Evolutionary conservation across 352 stramenopile genomes (phyloP).

Genomic region (Phytophthora kernoviae): DNA sequence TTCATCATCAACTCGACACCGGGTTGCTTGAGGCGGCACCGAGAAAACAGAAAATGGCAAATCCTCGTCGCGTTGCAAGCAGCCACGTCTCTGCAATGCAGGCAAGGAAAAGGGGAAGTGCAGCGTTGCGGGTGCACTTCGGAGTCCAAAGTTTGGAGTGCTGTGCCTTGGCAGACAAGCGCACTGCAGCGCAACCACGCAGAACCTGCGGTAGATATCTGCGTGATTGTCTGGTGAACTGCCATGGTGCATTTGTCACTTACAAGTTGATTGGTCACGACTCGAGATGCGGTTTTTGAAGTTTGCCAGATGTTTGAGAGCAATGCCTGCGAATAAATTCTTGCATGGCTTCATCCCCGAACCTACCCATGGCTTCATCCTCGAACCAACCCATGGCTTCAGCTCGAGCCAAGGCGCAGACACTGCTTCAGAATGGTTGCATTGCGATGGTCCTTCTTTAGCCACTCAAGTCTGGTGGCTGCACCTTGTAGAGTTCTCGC

Average conservation of each 20-base stretch:
- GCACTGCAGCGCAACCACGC: too few species aligned
- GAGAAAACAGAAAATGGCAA: slow-evolving; percentile 5
- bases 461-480: slow-evolving; percentile 21
- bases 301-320: background rate
- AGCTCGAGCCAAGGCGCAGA: slow-evolving; percentile 5
- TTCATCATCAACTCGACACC: slow-evolving; percentile 7
- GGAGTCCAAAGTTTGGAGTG: slow-evolving; percentile 12
- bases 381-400: background rate
- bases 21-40: slow-evolving; percentile 1
- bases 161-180: slow-evolving; percentile 2
- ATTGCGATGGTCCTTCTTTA: slow-evolving; percentile 37
- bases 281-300: background rate
- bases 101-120: slow-evolving; percentile 5
- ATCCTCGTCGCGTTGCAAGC: slow-evolving; percentile 16
- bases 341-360: background rate
- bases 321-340: background rate
- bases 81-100: slow-evolving; percentile 10
- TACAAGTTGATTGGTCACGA: background rate
- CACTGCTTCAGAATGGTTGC: slow-evolving; percentile 29
- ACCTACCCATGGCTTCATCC: too few species aligned
- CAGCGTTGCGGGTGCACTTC: background rate
- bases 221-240: background rate
- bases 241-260: background rate
- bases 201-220: too few species aligned
- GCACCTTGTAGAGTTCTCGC: slow-evolving; percentile 1